Base-by-base conservation (phyloP, 1,139 yeast genomes). In the Blastobotrys petasosporus region DNA sequence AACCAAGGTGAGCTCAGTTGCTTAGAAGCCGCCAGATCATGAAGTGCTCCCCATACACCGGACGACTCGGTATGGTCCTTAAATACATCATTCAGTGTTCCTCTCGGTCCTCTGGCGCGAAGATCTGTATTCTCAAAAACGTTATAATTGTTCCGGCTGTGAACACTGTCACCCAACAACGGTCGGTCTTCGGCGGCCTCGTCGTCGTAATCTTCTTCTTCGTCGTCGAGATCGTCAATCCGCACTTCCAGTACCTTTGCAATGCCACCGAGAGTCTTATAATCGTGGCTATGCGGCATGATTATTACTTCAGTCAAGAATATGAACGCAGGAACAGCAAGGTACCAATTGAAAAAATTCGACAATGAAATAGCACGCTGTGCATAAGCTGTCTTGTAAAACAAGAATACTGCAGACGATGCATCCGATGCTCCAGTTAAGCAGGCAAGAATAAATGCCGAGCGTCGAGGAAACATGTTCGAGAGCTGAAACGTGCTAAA, bases 11-110 rank as follows among this genome's bases (percentile, higher is more conserved):
- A 77, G 39, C 65, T 68, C 47, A 88, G 67, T 66, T 90, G 97
- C 41, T 75, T 74, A 10, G 58, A 52, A n/a, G 82, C 75, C 1
- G 82, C 54, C 37, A 69, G 67, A 2, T 82, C 85, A 62, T 90
- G 96, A 63, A 88, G 68, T 5, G 82, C 77, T n/a, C 96, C 96
- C 68, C 85, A 86, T 1, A 86, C 77, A 2, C 95, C 95, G 12
- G 90, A 57, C 3, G 50, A 46, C 38, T 58, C 59, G 15, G 58
- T 54, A 82, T 4, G 85, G 66, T 49, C 78, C 70, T 39, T 69
- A n/a, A 46, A 41, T 11, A 48, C 51, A 29, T 36, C 41, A 33
- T 35, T 48, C 41, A 38, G 34, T 10, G 51, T 42, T 4, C 15
- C 12, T 11, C 25, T 29, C 4, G 25, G 25, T 4, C 25, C 25